Evolutionary conservation across 2,329 filamentous ascomycete species (phyloP).

Genomic region (Elsinoe arachidis): DNA sequence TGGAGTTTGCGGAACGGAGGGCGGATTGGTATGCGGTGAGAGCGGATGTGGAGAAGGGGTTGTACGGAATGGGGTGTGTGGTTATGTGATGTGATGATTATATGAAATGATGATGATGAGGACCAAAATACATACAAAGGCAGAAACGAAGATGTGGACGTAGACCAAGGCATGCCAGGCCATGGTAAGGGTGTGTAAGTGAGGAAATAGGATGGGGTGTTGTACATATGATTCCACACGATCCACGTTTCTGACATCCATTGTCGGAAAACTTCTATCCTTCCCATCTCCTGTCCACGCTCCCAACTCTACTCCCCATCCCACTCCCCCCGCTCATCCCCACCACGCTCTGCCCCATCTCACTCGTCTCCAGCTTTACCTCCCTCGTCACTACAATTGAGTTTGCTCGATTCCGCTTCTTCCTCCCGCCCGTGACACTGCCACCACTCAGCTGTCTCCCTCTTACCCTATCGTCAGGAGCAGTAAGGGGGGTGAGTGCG

Average conservation of each 20-base stretch:
- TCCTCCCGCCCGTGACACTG: not conserved
- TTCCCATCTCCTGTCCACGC: not conserved
- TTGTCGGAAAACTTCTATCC: not conserved
- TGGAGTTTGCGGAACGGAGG: conserved; percentile 87
- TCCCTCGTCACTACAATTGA: conserved; percentile 5
- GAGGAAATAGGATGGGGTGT: not conserved
- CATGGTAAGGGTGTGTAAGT: too few species aligned
- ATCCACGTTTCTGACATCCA: too few species aligned
- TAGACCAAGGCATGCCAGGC: too few species aligned
- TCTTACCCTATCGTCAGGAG: not conserved
- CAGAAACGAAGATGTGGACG: too few species aligned
- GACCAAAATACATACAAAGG: too few species aligned
- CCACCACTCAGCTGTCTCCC: not conserved
- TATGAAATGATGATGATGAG: too few species aligned
- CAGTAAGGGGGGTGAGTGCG: not conserved
- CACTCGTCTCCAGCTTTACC: not conserved
- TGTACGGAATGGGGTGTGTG: conserved; percentile 88
- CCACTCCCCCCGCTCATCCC: too few species aligned
- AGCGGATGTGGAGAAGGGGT: conserved; percentile 82
- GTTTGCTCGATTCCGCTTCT: not conserved
- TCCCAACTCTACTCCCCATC: not conserved
- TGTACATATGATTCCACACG: not conserved
- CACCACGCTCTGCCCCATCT: not conserved
- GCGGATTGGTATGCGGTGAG: conserved; percentile 93
- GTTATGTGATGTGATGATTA: conserved; percentile 55